Percentiles rank a stretch among this genome's conserved stretches.
Conservation (phyloP, 208 protist genomes). For the Trypanosoma theileri region DNA sequence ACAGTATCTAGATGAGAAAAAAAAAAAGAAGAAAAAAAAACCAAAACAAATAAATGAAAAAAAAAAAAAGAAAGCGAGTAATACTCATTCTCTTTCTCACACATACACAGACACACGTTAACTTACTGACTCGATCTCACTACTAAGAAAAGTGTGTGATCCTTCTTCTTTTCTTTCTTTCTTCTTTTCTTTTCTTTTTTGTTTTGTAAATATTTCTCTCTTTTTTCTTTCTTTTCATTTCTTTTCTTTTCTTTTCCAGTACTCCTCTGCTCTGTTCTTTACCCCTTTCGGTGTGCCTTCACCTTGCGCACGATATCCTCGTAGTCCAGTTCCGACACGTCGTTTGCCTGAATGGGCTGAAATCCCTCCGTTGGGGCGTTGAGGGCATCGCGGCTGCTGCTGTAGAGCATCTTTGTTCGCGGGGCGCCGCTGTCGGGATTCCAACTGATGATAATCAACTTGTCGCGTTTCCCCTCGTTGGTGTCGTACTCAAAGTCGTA, state of each 20-base stretch:
- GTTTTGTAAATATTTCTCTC: conserved; percentile 2
- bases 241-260: conserved; percentile 8
- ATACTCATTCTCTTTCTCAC: background rate
- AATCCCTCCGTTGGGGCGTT: conserved; percentile 69
- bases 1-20: too few relatives aligned
- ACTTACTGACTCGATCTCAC: background rate
- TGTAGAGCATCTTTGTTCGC: conserved; percentile 89
- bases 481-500: conserved; percentile 89
- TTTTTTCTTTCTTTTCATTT: background rate
- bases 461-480: conserved; percentile 72
- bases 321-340: conserved; percentile 56
- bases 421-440: conserved; percentile 77
- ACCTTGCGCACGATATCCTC: conserved; percentile 59
- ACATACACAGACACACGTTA: background rate
- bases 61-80: too few relatives aligned
- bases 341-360: conserved; percentile 88
- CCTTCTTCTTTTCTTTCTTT: too few relatives aligned
- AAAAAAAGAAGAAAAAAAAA: too few relatives aligned
- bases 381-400: conserved; percentile 79
- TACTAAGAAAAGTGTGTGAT: too few relatives aligned
- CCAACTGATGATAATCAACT: conserved; percentile 91
- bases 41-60: conserved; percentile 2
- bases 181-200: conserved; percentile 23
- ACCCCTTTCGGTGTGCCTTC: conserved; percentile 39
- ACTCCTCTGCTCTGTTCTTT: background rate